A percentile compares a stretch with the other conserved stretches of the same genome.
phyloP scores from a whole-genome alignment of 2,329 filamentous ascomycete species.

The Clonostachys chloroleuca region DNA sequence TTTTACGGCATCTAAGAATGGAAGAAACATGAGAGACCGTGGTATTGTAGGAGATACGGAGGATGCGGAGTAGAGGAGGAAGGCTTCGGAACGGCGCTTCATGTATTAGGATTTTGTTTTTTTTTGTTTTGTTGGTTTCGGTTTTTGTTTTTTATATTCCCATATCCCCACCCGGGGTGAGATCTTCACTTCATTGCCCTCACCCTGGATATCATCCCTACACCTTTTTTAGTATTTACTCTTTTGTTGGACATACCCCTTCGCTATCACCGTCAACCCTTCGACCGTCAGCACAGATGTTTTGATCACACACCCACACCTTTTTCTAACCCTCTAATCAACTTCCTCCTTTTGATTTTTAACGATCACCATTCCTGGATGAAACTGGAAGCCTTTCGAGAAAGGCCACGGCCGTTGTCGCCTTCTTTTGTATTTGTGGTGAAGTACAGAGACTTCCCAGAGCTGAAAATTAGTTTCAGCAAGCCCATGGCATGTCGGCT shows the following conservation, averaged over 20 bases:
- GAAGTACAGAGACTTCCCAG: too few relatives aligned
- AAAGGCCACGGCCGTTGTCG: too few relatives aligned
- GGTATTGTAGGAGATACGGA: background rate
- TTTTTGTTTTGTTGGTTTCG: background rate
- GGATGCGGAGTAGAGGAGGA: background rate
- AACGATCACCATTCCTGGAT: too few relatives aligned
- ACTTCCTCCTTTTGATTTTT: too few relatives aligned
- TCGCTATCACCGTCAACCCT: background rate
- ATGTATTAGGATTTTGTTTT: background rate
- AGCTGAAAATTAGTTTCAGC: too few relatives aligned
- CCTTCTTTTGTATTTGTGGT: too few relatives aligned
- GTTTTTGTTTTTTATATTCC: background rate
- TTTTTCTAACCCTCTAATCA: too few relatives aligned
- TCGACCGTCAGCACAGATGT: too few relatives aligned
- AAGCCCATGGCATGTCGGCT: too few relatives aligned
- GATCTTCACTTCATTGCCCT: background rate
- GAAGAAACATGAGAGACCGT: background rate
- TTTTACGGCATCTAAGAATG: too few relatives aligned
- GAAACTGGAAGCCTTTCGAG: too few relatives aligned
- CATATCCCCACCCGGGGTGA: background rate
- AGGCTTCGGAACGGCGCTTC: conserved; percentile 1
- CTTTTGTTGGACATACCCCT: conserved; percentile 6
- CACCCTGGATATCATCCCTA: background rate
- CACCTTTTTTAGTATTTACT: background rate
- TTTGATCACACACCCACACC: background rate